These are phyloP conservation scores for Fusarium sp. DNA, from an alignment of 2,329 filamentous ascomycete species.

Conservation along the genomic window DNA sequence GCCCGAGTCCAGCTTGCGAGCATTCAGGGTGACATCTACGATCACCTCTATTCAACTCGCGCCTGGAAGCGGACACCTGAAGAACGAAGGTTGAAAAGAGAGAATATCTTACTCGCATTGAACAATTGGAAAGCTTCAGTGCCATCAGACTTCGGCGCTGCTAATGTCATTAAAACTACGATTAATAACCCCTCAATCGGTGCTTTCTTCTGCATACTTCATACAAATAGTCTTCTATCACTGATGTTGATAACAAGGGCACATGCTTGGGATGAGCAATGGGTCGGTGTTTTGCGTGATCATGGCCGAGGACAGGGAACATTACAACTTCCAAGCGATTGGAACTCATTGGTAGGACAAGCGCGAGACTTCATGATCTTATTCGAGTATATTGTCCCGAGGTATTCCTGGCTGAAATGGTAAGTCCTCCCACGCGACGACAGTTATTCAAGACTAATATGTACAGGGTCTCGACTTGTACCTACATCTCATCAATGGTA, in stretches of 20 bases:
- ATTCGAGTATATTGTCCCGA: neutral
- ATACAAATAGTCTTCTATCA: neutral
- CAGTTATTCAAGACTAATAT: neutral
- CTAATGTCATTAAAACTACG: neutral
- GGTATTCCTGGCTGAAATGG: slow-evolving; percentile 1
- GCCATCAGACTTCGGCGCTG: neutral
- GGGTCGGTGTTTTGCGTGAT: neutral
- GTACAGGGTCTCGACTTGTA: neutral
- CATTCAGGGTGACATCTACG: neutral
- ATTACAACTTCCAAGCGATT: neutral
- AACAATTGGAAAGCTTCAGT: neutral
- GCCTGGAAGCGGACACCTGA: neutral
- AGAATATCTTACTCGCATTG: neutral
- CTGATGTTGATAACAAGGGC: neutral
- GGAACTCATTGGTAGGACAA: neutral
- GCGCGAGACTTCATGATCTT: slow-evolving; percentile 4
- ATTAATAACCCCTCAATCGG: neutral
- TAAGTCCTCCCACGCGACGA: fast-evolving
- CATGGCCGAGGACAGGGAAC: neutral
- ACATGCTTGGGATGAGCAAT: slow-evolving; percentile 4
- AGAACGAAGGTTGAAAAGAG: neutral
- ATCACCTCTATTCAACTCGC: neutral
- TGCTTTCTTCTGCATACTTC: neutral
- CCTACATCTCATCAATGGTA: slow-evolving; percentile 5
- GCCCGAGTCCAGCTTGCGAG: neutral